phyloP scores from a whole-genome alignment of 805 yeast species.

The Ogataea thermomethanolica region DNA sequence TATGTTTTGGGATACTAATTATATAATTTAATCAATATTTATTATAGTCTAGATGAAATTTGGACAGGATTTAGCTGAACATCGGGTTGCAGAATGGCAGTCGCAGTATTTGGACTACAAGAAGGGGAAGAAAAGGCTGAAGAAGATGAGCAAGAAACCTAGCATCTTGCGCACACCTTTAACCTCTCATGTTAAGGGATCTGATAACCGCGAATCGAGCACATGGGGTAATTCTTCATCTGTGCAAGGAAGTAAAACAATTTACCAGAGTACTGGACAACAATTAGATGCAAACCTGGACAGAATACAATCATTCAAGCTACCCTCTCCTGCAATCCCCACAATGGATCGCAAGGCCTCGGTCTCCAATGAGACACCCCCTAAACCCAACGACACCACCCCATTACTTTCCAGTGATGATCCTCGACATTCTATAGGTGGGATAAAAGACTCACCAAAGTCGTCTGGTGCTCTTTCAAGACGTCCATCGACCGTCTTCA shows the following conservation, averaged over 20 bases:
- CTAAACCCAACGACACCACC: slow-evolving; percentile 4
- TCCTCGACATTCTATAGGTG: background rate
- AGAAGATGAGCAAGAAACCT: slow-evolving; percentile 24
- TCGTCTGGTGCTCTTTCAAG: slow-evolving; percentile 1
- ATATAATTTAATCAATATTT: background rate
- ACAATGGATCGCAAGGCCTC: slow-evolving; percentile 4
- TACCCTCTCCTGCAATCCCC: slow-evolving; percentile 29
- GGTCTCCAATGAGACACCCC: background rate
- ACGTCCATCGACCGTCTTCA: slow-evolving; percentile 26
- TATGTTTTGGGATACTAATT: background rate
- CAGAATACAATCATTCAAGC: slow-evolving; percentile 19
- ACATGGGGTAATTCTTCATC: background rate
- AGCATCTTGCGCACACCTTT: slow-evolving; percentile 8
- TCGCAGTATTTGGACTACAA: slow-evolving; percentile 74
- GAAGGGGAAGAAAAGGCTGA: slow-evolving; percentile 39
- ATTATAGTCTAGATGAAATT: slow-evolving; percentile 55
- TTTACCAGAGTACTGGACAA: background rate
- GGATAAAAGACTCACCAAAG: background rate
- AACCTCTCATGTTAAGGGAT: background rate
- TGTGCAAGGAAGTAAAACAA: background rate
- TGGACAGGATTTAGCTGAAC: slow-evolving; percentile 62
- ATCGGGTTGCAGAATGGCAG: slow-evolving; percentile 85
- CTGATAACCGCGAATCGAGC: background rate
- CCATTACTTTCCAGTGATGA: slow-evolving; percentile 4
- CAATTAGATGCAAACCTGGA: slow-evolving; percentile 1